These are phyloP conservation scores for Magnusiomyces tetraspermus DNA, from an alignment of 1,139 yeast genomes.

Conservation along the genomic window DNA sequence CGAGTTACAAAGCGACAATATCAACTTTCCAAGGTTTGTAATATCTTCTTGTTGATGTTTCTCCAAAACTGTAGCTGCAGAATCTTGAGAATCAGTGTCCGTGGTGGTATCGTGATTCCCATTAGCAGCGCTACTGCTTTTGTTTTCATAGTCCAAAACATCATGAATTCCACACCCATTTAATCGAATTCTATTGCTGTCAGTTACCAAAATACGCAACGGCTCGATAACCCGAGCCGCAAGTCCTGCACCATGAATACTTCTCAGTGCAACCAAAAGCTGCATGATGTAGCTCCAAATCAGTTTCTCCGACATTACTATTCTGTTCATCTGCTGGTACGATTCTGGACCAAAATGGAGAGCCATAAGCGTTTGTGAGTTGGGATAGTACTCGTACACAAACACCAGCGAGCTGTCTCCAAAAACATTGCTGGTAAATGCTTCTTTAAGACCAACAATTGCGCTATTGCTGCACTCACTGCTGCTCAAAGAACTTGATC, in stretches of 20 bases:
- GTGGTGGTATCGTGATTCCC: no score
- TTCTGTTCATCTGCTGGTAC: slow-evolving; percentile 16
- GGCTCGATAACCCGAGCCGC: slow-evolving; percentile 57
- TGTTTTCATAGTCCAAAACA: slow-evolving; percentile 40
- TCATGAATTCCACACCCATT: slow-evolving; percentile 68
- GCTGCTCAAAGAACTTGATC: not conserved
- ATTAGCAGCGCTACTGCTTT: no score
- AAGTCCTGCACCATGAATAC: slow-evolving; percentile 53
- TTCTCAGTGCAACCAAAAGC: slow-evolving; percentile 53
- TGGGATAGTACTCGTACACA: slow-evolving; percentile 63
- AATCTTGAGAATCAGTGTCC: not conserved
- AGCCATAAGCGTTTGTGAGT: slow-evolving; percentile 50
- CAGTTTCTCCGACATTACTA: slow-evolving; percentile 45
- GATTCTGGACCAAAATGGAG: slow-evolving; percentile 38
- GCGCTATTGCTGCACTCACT: slow-evolving; percentile 17
- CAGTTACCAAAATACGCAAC: slow-evolving; percentile 62
- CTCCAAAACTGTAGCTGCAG: slow-evolving; percentile 20
- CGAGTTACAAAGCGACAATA: slow-evolving; percentile 45
- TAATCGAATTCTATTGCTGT: slow-evolving; percentile 59
- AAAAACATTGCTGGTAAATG: slow-evolving; percentile 81
- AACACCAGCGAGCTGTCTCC: slow-evolving; percentile 55
- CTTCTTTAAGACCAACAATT: slow-evolving; percentile 61
- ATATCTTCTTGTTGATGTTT: slow-evolving; percentile 47
- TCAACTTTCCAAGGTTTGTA: slow-evolving; percentile 44
- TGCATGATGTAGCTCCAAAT: slow-evolving; percentile 75